These are phyloP conservation scores for Tardiomyces depauwii DNA, from an alignment of 1,139 yeast species.

Conservation along the genomic window DNA sequence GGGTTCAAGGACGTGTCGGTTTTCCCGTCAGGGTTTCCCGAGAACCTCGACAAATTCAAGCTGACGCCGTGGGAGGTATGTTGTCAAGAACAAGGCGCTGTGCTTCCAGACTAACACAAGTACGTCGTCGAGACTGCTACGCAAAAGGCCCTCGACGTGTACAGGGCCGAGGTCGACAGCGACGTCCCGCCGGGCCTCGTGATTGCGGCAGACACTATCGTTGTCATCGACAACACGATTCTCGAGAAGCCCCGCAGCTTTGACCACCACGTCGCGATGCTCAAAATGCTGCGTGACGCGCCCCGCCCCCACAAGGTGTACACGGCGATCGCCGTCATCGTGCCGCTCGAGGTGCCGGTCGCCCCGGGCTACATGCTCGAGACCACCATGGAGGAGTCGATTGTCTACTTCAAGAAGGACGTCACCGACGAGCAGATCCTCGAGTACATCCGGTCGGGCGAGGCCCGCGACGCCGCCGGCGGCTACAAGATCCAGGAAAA, in stretches of 20 bases:
- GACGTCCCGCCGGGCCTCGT: slow-evolving; percentile 34
- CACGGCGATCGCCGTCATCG: slow-evolving; percentile 54
- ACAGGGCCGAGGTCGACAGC: slow-evolving; percentile 30
- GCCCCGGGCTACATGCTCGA: slow-evolving; percentile 31
- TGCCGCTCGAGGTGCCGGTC: slow-evolving; percentile 28
- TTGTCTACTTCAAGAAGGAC: slow-evolving; percentile 35
- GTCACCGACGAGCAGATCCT: slow-evolving; percentile 43
- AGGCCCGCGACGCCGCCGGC: slow-evolving; percentile 80
- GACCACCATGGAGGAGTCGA: slow-evolving; percentile 34
- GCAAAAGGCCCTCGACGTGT: slow-evolving; percentile 52
- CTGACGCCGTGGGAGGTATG: slow-evolving; percentile 31
- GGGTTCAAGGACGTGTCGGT: slow-evolving; percentile 43
- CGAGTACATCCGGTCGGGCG: slow-evolving; percentile 56
- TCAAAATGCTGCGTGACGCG: slow-evolving; percentile 35
- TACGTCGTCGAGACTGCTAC: slow-evolving; percentile 66
- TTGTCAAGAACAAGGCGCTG: slow-evolving; percentile 16
- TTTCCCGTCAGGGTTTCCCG: slow-evolving; percentile 55
- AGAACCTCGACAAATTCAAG: slow-evolving; percentile 49
- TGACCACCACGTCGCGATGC: slow-evolving; percentile 40
- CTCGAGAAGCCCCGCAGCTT: slow-evolving; percentile 65
- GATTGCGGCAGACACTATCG: slow-evolving; percentile 78
- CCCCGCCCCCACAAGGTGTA: slow-evolving; percentile 41
- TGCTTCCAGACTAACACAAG: slow-evolving; percentile 10
- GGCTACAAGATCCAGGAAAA: slow-evolving; percentile 78
- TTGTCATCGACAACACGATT: slow-evolving; percentile 48